A percentile compares a stretch with the other conserved stretches of the same genome.
phyloP scores from a whole-genome alignment of 164 flowering plant genomes.

The Sedum album region DNA sequence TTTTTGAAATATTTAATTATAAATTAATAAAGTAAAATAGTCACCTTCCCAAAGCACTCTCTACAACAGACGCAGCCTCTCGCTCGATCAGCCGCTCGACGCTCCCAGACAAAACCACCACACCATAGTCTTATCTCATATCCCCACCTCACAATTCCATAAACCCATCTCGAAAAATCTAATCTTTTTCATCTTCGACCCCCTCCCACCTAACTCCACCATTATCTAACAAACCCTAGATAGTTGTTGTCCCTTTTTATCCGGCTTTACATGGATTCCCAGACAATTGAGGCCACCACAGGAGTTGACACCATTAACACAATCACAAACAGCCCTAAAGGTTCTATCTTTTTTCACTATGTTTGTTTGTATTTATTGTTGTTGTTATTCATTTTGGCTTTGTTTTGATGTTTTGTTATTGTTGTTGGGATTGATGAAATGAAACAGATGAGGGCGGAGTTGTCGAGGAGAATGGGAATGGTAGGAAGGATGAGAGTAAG shows the following conservation, averaged over 20 bases:
- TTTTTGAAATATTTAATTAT: no score
- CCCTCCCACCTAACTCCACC: not conserved
- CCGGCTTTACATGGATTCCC: not conserved
- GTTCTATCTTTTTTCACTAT: not conserved
- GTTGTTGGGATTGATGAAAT: not conserved
- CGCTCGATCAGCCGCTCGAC: constrained; percentile 2
- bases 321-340: not conserved
- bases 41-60: not conserved
- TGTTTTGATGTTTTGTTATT: not conserved
- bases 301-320: not conserved
- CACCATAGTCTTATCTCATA: not conserved
- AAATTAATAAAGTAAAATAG: not conserved
- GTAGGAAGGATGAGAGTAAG: constrained; percentile 4
- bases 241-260: not conserved
- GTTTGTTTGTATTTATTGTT: not conserved
- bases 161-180: not conserved
- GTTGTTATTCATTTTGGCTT: not conserved
- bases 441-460: constrained; percentile 1
- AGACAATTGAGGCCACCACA: not conserved
- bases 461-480: not conserved
- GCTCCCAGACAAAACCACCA: not conserved
- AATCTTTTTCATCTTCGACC: not conserved
- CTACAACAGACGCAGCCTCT: no score
- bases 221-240: not conserved
- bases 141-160: not conserved